Evolutionary conservation across 371 early-diverging fungal genomes (phyloP).

Genomic region (Mucor piriformis): DNA sequence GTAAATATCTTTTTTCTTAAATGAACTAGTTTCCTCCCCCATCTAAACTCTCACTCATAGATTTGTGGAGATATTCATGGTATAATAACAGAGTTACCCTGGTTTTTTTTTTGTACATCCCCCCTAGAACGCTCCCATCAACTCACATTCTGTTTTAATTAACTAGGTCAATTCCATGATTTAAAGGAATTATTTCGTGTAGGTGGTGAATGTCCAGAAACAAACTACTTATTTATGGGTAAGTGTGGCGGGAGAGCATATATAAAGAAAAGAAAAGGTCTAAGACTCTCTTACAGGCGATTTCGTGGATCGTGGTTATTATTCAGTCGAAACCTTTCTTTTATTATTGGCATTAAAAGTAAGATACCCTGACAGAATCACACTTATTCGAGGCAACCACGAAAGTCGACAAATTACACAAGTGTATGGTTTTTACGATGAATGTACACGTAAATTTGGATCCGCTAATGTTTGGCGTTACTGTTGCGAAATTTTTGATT

Average conservation of each 20-base stretch:
- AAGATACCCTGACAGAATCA: conserved; percentile 94
- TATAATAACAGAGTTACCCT: conserved; percentile 5
- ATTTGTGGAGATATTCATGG: conserved; percentile 99
- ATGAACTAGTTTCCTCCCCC: background rate
- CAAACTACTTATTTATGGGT: conserved; percentile 98
- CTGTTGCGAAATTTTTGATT: conserved; percentile 99
- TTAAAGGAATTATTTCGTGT: conserved; percentile 93
- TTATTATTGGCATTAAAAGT: conserved; percentile 97
- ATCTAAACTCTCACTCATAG: conserved; percentile 35
- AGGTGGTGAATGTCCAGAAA: conserved; percentile 96
- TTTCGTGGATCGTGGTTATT: conserved; percentile 99
- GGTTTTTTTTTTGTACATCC: background rate
- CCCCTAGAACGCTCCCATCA: background rate
- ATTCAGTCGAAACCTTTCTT: conserved; percentile 98
- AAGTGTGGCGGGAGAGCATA: conserved; percentile 2
- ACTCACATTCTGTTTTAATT: no score
- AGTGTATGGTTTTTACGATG: conserved; percentile 99
- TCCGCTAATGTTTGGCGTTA: conserved; percentile 96
- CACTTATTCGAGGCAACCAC: conserved; percentile 98
- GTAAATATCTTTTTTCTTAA: conserved; percentile 46
- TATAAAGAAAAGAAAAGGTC: conserved; percentile 1
- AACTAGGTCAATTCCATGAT: conserved; percentile 95
- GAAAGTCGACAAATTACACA: conserved; percentile 98
- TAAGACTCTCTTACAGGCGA: conserved; percentile 70
- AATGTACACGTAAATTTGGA: conserved; percentile 98